Conservation (phyloP, 2,329 filamentous ascomycete genomes). For the Phaeophleospora eucalypticola region DNA sequence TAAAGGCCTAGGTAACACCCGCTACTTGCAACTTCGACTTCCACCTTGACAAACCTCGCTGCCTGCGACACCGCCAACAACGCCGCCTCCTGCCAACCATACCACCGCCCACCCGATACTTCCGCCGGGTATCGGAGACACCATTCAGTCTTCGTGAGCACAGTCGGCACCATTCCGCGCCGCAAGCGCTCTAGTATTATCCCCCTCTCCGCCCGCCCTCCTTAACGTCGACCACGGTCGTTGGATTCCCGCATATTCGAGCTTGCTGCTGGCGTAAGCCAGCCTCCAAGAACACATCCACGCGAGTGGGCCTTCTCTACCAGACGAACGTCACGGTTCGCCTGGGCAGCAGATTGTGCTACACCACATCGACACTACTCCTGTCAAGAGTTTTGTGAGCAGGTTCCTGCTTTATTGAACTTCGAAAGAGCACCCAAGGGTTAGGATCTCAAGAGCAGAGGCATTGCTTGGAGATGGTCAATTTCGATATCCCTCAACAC, state of each 20-base stretch:
- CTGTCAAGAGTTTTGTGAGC: no score
- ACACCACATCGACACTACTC: conserved; percentile 59
- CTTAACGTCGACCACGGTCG: conserved; percentile 77
- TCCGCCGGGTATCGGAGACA: conserved; percentile 77
- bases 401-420: no score
- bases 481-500: conserved; percentile 72
- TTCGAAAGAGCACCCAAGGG: not conserved
- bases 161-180: conserved; percentile 81
- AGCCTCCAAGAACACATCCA: conserved; percentile 60
- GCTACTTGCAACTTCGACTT: conserved; percentile 36
- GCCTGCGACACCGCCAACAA: conserved; percentile 50
- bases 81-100: not conserved
- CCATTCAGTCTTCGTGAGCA: conserved; percentile 56
- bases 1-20: conserved; percentile 63
- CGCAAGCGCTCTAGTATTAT: conserved; percentile 71
- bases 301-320: conserved; percentile 88
- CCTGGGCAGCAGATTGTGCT: conserved; percentile 98
- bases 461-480: conserved; percentile 67
- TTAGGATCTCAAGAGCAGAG: conserved; percentile 8
- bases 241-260: conserved; percentile 42
- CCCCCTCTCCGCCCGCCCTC: conserved; percentile 78
- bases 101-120: conserved; percentile 69
- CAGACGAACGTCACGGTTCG: conserved; percentile 84
- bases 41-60: conserved; percentile 53
- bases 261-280: conserved; percentile 82